Evolutionary conservation across 805 yeast genomes (phyloP).

Genomic region (Kurtzmaniella cleridarum): DNA sequence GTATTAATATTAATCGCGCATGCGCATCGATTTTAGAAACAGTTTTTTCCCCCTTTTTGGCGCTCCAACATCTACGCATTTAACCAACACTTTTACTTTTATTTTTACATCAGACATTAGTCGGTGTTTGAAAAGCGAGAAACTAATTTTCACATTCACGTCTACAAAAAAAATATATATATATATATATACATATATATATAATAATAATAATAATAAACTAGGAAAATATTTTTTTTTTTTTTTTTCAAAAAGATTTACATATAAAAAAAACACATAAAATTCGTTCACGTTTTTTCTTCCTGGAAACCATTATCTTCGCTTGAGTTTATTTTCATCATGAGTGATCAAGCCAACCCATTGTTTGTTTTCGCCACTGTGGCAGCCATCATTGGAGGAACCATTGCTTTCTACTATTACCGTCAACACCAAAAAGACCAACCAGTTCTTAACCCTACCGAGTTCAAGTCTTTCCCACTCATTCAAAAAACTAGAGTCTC

Average conservation of each 20-base stretch:
- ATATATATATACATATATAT: background rate
- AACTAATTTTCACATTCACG: too few species aligned
- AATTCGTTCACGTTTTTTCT: background rate
- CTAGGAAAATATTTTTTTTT: too few species aligned
- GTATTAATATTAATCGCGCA: too few species aligned
- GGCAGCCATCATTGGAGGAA: constrained; percentile 29
- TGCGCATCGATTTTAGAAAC: too few species aligned
- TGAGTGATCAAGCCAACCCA: constrained; percentile 20
- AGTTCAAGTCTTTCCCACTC: constrained; percentile 74
- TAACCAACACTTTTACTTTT: too few species aligned
- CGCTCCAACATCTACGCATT: too few species aligned
- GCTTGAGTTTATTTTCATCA: constrained; percentile 10
- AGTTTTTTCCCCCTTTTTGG: too few species aligned
- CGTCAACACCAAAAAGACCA: constrained; percentile 32
- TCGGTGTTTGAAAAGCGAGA: too few species aligned
- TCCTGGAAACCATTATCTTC: background rate
- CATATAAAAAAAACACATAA: background rate
- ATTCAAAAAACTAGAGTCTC: constrained; percentile 68
- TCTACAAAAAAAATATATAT: background rate
- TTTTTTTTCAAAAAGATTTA: background rate
- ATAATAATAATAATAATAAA: background rate
- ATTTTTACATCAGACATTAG: too few species aligned
- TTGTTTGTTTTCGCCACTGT: constrained; percentile 35
- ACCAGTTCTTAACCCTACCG: constrained; percentile 58
- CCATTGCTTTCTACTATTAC: constrained; percentile 28